Evolutionary conservation across 106 monocot species (phyloP), one percentile per base, ranked within the genome.

Genomic region (Dendrobium officinale): DNA sequence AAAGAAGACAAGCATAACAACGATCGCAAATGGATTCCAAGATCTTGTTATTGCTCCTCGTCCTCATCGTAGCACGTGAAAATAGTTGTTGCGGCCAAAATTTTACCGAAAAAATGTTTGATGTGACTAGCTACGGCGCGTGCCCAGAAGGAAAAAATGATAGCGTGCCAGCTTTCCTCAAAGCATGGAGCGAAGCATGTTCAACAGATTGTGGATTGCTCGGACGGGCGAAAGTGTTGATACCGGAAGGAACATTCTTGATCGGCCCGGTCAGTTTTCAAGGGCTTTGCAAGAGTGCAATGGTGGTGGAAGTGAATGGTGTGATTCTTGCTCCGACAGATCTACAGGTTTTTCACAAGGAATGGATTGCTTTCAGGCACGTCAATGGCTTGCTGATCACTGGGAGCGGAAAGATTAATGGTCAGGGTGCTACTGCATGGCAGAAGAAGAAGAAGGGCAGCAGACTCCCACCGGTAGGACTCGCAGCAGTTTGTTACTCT

Each of bases 111-210:
- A 70, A 37, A 70, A 37, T 70, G 33, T 70, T 70, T 4, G 70
- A 70, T 15, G 70, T 70, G 31, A 70, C 70, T 29, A 70, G 70
- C 70, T 70, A 70, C 37, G 70, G 70, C 70, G 70, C 70, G 13
- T 31, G 37, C 3, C 33, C 70, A 2, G 70, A 37, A 37, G 70
- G 70, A 37, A 33, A 29, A 37, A 70, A 37, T 37, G 37, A 70
- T 33, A 70, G 70, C 70, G 15, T 33, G 29, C 70, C 9, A 86
- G 91, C 91, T 16, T 73, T 91, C 67, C 6, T 42, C 3, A 42
- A 49, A 4, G 88, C 91, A 41, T 91, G 88, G 88, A 33, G 55
- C 7, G 78, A 72, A 9, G 91, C 86, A 22, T 91, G 91, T 67
- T 40, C 37, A 42, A n/a, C 27, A 3, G 74, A 74, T 5, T 66